Base-by-base conservation (phyloP, 2,329 filamentous ascomycete species). In the Aspergillus sp. region DNA sequence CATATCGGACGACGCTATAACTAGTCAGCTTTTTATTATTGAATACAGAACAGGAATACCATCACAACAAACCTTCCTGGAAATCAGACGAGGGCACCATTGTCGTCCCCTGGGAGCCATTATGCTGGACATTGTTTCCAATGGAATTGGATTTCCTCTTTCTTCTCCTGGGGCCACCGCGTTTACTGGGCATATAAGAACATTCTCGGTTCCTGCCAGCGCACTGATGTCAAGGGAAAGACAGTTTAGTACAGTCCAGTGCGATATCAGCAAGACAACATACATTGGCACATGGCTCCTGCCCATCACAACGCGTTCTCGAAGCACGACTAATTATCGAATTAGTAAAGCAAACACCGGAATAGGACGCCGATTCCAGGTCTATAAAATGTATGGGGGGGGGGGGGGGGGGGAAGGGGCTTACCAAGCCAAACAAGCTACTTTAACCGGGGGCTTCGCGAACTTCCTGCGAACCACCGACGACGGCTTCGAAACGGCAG, bases 341-440 rank as follows among this genome's bases (percentile, higher is more conserved):
- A 39, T 27, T 27, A 32, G 33, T 35, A 20, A 35, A 17, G 38
- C 10, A 19, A 37, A n/a, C 7, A 46, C 39, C 30, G 41, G n/a
- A 32, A 44, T 25, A 23, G 19, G 22, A 41, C 44, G n/a, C 35
- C n/a, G 35, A 7, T n/a, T 38, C 17, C 15, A 41, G 12, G 38
- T 3, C 38, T 19, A 5, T 23, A 20, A 43, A 33, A 33, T 13
- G 43, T 43, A 30, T 32, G 20, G 37, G 42, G 17, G 17, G 3
- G 3, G 17, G 17, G 33, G 46, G 54, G n/a, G 20, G 37, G 42
- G 17, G 17, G 3, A 19, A 3, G 17, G 33, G 46, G 54, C 66
- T 61, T 60, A 72, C 69, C 69, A 72, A 46, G 69, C 58, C 48
- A 72, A 56, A 61, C 69, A 72, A 39, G 69, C 69, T 58, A 72